Conservation (phyloP, 371 early-diverging fungal species). For the Dentiscutata heterogama region DNA sequence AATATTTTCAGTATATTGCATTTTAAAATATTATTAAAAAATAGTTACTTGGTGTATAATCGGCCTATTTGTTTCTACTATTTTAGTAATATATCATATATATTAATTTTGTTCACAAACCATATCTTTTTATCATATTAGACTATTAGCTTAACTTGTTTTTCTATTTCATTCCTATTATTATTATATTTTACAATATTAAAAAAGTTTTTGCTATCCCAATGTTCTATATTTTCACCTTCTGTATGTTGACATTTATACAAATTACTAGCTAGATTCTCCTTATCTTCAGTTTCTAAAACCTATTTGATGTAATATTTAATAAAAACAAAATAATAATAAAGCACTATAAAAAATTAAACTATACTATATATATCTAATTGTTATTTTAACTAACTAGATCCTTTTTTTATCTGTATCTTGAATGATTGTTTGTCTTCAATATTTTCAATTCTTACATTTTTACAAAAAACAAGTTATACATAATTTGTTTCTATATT, state of each 20-base stretch:
- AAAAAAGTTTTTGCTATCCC: constrained; percentile 6
- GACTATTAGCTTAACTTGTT: neutral
- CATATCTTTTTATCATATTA: constrained; percentile 10
- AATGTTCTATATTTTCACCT: constrained; percentile 8
- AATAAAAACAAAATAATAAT: constrained; percentile 12
- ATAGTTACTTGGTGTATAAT: neutral
- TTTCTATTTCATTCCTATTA: constrained; percentile 20
- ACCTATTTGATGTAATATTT: constrained; percentile 14
- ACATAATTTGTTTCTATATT: neutral
- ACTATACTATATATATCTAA: neutral
- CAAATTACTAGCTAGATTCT: neutral
- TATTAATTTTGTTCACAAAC: constrained; percentile 2
- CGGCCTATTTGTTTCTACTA: neutral
- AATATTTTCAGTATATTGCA: neutral
- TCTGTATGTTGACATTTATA: constrained; percentile 13
- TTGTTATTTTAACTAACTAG: neutral
- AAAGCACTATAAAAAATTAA: constrained; percentile 1
- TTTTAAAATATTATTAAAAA: constrained; percentile 11
- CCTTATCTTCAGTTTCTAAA: constrained; percentile 7
- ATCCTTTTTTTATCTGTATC: constrained; percentile 7
- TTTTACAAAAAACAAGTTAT: neutral
- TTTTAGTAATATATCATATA: neutral
- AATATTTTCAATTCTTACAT: neutral
- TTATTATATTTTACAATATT: constrained; percentile 4
- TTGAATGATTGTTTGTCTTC: neutral